These are phyloP conservation scores for Halophytophthora polymorphica DNA, from an alignment of 352 stramenopile genomes.

Conservation along the genomic window DNA sequence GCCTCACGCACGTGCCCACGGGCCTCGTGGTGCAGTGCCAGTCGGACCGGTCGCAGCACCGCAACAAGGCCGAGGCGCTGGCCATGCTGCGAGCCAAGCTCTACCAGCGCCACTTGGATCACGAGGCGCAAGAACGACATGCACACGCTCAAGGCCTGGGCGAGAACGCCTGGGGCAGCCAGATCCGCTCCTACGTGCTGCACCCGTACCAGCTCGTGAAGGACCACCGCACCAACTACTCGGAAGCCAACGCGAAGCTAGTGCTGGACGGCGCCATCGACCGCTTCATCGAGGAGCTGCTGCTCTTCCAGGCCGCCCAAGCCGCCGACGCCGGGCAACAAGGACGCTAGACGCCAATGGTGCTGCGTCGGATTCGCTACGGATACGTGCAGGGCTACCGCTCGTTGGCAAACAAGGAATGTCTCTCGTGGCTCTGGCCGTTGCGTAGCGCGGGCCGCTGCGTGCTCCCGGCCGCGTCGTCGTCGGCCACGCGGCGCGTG, in stretches of 20 bases:
- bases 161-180: constrained; percentile 72
- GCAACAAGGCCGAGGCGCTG: constrained; percentile 93
- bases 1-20: constrained; percentile 94
- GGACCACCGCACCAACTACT: constrained; percentile 91
- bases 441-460: constrained; percentile 13
- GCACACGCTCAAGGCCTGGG: constrained; percentile 61
- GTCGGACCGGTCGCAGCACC: constrained; percentile 92
- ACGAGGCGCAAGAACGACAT: constrained; percentile 43
- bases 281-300: constrained; percentile 74
- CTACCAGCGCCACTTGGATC: constrained; percentile 63
- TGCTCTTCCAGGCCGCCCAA: constrained; percentile 35
- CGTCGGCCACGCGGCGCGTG: constrained; percentile 56
- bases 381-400: constrained; percentile 4
- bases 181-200: constrained; percentile 97
- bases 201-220: constrained; percentile 99
- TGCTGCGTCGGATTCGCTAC: background rate
- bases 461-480: constrained; percentile 16
- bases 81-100: constrained; percentile 76
- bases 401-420: constrained; percentile 29
- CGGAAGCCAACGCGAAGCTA: constrained; percentile 79
- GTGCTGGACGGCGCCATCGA: constrained; percentile 92
- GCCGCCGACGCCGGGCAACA: constrained; percentile 2
- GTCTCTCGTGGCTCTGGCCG: constrained; percentile 13
- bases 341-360: constrained; percentile 7
- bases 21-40: constrained; percentile 93